Percentiles rank a stretch among this genome's conserved stretches.
Evolutionary conservation across 2,329 filamentous ascomycete genomes (phyloP).

Genomic region (Malbranchea cinnamomea): DNA sequence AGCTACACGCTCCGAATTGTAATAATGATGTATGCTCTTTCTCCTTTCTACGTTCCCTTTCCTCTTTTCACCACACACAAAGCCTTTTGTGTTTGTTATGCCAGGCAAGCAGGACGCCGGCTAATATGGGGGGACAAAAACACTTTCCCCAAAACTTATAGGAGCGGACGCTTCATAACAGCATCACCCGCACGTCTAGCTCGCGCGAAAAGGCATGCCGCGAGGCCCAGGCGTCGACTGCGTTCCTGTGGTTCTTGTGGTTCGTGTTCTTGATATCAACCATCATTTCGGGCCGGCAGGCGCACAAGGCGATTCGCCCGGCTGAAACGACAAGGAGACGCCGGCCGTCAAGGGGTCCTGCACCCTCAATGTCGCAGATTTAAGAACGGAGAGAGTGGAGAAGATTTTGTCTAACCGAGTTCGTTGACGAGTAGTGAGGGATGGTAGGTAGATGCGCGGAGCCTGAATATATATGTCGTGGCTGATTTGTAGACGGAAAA

Average conservation of each 20-base stretch:
- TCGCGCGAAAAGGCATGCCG: conserved; percentile 29
- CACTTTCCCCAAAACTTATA: too few species aligned
- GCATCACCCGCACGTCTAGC: conserved; percentile 30
- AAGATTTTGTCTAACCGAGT: too few species aligned
- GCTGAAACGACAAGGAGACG: conserved; percentile 1
- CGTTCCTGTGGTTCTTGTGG: conserved; percentile 39
- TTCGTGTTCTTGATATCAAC: conserved; percentile 28
- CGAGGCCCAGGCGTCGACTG: conserved; percentile 35
- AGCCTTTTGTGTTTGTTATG: too few species aligned
- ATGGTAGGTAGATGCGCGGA: too few species aligned
- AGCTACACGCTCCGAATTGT: conserved; percentile 31
- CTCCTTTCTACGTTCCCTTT: background rate
- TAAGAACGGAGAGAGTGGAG: too few species aligned
- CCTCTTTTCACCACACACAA: conserved; percentile 1
- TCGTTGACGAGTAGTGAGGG: too few species aligned
- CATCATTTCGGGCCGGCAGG: conserved; percentile 24
- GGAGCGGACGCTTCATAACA: too few species aligned
- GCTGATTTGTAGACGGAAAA: too few species aligned
- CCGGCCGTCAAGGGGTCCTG: conserved; percentile 5
- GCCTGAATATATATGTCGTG: too few species aligned
- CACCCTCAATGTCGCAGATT: conserved; percentile 7
- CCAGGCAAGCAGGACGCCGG: too few species aligned
- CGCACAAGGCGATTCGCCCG: too few species aligned
- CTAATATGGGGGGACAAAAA: too few species aligned
- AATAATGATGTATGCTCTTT: conserved; percentile 26